phyloP scores from a whole-genome alignment of 768 basidiomycete genomes.

The Agaricus bisporus region DNA sequence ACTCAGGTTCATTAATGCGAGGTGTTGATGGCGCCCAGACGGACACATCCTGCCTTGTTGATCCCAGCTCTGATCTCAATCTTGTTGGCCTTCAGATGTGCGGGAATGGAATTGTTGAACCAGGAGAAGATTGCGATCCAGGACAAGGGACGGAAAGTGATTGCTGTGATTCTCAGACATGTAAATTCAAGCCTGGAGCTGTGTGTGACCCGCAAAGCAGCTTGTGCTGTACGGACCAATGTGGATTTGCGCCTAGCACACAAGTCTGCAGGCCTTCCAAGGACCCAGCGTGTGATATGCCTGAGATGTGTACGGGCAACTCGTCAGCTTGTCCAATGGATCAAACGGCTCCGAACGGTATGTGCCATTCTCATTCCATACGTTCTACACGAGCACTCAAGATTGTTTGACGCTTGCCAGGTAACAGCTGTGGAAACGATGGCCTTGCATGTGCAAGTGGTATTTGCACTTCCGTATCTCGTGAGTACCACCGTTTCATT shows the following conservation, averaged over 20 bases:
- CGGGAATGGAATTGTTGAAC: constrained; percentile 79
- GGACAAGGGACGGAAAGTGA: constrained; percentile 49
- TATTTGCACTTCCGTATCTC: constrained; percentile 64
- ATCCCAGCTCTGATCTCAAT: constrained; percentile 39
- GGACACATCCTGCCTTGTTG: constrained; percentile 63
- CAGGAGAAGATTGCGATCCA: constrained; percentile 86
- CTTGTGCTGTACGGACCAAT: constrained; percentile 66
- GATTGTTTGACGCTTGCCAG: constrained; percentile 23
- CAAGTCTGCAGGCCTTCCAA: constrained; percentile 67
- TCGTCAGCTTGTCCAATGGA: constrained; percentile 70
- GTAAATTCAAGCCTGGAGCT: constrained; percentile 67
- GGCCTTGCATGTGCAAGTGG: constrained; percentile 74
- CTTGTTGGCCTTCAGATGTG: constrained; percentile 67
- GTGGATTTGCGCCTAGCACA: constrained; percentile 60
- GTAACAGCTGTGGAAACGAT: constrained; percentile 57
- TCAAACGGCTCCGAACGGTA: constrained; percentile 55
- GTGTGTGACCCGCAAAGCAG: constrained; percentile 76
- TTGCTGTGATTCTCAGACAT: constrained; percentile 72
- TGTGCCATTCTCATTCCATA: constrained; percentile 14
- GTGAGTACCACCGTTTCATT: constrained; percentile 33
- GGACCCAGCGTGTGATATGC: constrained; percentile 62
- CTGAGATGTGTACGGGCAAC: constrained; percentile 72
- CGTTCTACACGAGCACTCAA: background rate
- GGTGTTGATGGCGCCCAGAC: constrained; percentile 36
- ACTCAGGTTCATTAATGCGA: constrained; percentile 57